These are phyloP conservation scores for Fusarium protoensiforme DNA, from an alignment of 2,329 filamentous ascomycete genomes.

Conservation along the genomic window DNA sequence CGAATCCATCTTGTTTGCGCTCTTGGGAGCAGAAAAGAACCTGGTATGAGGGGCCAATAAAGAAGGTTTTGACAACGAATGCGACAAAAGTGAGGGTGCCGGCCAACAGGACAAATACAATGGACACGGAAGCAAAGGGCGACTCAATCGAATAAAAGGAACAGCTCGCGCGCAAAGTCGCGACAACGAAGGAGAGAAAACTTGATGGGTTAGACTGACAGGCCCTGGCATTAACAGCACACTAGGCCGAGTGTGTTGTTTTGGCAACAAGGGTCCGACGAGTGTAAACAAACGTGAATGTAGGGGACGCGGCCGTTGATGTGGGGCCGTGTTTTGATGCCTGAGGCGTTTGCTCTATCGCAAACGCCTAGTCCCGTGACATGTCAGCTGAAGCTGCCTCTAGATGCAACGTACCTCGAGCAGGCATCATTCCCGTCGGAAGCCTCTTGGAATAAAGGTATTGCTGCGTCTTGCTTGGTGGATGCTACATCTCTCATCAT, in stretches of 20 bases:
- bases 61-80: conserved; percentile 28
- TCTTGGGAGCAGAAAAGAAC: conserved; percentile 21
- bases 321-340: conserved; percentile 37
- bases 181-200: conserved; percentile 38
- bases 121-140: conserved; percentile 15
- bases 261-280: conserved; percentile 36
- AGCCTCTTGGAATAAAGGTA: background rate
- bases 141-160: conserved; percentile 29
- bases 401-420: background rate
- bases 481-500: background rate
- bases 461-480: background rate
- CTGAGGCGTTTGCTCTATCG: conserved; percentile 23
- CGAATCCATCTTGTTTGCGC: conserved; percentile 61
- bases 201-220: conserved; percentile 38
- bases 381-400: conserved; percentile 20
- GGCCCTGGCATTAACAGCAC: conserved; percentile 33
- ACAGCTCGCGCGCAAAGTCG: conserved; percentile 39
- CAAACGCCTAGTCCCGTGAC: conserved; percentile 28
- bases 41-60: conserved; percentile 29
- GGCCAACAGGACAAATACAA: conserved; percentile 35
- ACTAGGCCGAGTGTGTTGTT: conserved; percentile 42
- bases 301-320: conserved; percentile 34
- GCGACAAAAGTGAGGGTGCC: conserved; percentile 26
- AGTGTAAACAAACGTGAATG: conserved; percentile 46
- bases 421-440: background rate